Conservation (phyloP, 805 yeast genomes). For the Metschnikowia baotianmanensis region DNA sequence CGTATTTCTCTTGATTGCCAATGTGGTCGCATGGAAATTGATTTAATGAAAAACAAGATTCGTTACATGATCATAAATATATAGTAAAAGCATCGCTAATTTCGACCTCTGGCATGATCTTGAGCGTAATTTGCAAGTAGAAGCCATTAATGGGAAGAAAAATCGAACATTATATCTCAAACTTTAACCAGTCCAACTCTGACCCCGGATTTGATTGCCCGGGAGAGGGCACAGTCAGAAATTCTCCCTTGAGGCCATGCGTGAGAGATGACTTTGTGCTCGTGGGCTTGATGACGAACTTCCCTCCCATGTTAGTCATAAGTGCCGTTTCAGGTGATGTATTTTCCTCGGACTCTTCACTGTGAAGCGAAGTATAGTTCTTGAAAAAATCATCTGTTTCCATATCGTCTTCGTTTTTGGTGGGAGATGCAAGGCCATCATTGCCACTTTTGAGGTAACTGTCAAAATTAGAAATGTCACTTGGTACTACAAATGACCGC, state of each 20-base stretch:
- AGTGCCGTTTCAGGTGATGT: slow-evolving; percentile 13
- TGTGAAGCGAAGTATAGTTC: slow-evolving; percentile 23
- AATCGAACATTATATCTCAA: slow-evolving; percentile 22
- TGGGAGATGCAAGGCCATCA: slow-evolving; percentile 11
- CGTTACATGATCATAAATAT: no score
- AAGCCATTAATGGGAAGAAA: no score
- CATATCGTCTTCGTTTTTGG: slow-evolving; percentile 17
- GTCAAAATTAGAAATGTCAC: slow-evolving; percentile 9
- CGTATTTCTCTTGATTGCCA: no score
- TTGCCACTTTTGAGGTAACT: slow-evolving; percentile 2
- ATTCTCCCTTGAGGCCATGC: slow-evolving; percentile 17
- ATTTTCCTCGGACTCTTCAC: slow-evolving; percentile 17
- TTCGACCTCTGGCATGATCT: no score
- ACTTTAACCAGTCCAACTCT: slow-evolving; percentile 35
- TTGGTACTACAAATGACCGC: slow-evolving; percentile 14
- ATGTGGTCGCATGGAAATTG: no score
- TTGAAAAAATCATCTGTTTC: slow-evolving; percentile 24
- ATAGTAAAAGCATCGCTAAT: no score
- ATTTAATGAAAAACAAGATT: no score
- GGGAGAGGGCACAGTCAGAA: neutral
- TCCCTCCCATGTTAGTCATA: slow-evolving; percentile 13
- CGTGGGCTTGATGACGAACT: slow-evolving; percentile 16
- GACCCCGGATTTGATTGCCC: slow-evolving; percentile 16
- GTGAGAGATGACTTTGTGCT: slow-evolving; percentile 18
- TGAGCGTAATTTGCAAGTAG: no score